Evolutionary conservation across 2,329 filamentous ascomycete genomes (phyloP).

Genomic region (Colletotrichum chrysophilum): DNA sequence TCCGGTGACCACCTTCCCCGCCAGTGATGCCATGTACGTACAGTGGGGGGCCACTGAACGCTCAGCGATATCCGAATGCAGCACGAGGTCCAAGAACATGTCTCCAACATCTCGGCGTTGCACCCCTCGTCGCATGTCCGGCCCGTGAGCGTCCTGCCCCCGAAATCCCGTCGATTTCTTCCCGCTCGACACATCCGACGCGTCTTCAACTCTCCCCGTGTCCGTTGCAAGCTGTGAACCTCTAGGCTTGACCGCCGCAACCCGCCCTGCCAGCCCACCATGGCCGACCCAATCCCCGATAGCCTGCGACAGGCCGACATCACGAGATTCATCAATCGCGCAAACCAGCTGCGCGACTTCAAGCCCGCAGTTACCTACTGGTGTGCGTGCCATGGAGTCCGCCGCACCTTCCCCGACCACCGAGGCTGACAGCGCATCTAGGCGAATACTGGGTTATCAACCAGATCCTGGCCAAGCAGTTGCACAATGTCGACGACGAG

Average conservation of each 20-base stretch:
- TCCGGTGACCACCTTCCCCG: background rate
- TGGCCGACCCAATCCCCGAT: constrained; percentile 75
- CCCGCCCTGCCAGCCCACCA: constrained; percentile 41
- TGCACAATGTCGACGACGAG: constrained; percentile 81
- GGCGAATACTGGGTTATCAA: constrained; percentile 93
- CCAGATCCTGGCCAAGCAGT: constrained; percentile 80
- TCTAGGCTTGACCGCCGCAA: background rate
- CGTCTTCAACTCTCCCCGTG: background rate
- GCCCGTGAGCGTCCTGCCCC: constrained; percentile 1
- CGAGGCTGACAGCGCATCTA: constrained; percentile 35
- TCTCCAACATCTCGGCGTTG: background rate
- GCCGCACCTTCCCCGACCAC: background rate
- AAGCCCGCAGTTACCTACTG: constrained; percentile 94
- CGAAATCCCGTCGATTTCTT: background rate
- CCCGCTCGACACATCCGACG: background rate
- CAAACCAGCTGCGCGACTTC: constrained; percentile 80
- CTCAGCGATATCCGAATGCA: background rate
- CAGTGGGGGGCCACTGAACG: background rate
- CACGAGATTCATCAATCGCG: constrained; percentile 82
- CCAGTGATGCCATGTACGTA: constrained; percentile 10
- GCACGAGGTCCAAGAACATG: constrained; percentile 7
- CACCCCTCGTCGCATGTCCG: constrained; percentile 9
- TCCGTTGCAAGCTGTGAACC: background rate
- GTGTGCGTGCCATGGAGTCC: constrained; percentile 66
- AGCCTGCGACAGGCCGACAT: constrained; percentile 82